Base-by-base conservation (phyloP, 1,284 basidiomycete genomes). In the Austroboletus niveus region DNA sequence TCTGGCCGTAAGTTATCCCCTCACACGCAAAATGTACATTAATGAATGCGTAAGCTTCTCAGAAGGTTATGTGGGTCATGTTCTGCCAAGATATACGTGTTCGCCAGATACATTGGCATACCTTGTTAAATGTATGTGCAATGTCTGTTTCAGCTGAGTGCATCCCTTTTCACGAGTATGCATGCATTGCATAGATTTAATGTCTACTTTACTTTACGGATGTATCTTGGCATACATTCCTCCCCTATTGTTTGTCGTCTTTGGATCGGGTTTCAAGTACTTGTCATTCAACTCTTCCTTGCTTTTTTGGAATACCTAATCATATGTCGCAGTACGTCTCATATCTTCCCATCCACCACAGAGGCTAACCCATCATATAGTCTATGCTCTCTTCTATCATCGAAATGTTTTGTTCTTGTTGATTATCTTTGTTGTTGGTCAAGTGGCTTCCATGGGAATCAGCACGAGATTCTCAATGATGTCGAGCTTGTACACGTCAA, bases 261-360 rank as follows among this genome's bases (percentile, higher is more conserved):
- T 4, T 62, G 61, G 60, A 63, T 60, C n/a, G 12, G 11, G 1
- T 63, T 47, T 42, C 57, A 62, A 51, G 61, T 59, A 3, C 0
- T 42, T 12, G n/a, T 53, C 20, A 24, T 62, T 14, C 61, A 63
- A 43, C 2, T 52, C 11, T 47, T 63, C 5, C 51, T 62, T 5
- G 8, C 30, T n/a, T 42, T 40, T 15, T 50, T 49, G 2, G 48
- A 62, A 40, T 24, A 9, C 3, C n/a, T 61, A 8, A 42, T 61
- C 24, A 61, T 63, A 53, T 45, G 30, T 17, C 56, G 56, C 15
- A 30, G 61, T 62, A 44, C 38, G 56, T 53, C 31, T 17, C n/a
- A 2, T 6, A 12, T 41, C 22, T 5, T 4, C 7, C 39, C 0
- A 12, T 24, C 15, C 4, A 7, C n/a, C 10, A 12, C n/a, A 22